A percentile compares a stretch with the other conserved stretches of the same genome.
Evolutionary conservation across 192 early-diverging fungal species (phyloP).

Genomic region (Funneliformis geosporum): DNA sequence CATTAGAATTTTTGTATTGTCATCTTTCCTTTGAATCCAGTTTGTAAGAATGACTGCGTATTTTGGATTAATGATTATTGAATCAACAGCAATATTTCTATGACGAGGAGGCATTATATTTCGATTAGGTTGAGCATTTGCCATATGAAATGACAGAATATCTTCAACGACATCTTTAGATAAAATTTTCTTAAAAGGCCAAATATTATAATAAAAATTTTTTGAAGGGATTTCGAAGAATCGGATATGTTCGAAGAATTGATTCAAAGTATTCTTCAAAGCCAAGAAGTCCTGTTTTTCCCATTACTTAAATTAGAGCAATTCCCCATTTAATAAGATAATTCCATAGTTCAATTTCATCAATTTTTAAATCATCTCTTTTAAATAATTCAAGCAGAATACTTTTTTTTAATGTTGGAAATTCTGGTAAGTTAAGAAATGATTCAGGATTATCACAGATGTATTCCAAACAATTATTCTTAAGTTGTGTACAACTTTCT

Average conservation of each 20-base stretch:
- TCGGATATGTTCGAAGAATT: too few relatives aligned
- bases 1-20: neutral
- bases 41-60: neutral
- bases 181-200: too few relatives aligned
- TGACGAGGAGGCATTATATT: too few relatives aligned
- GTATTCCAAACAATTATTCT: neutral
- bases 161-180: neutral
- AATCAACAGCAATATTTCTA: too few relatives aligned
- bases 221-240: neutral
- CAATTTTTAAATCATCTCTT: constrained; percentile 10
- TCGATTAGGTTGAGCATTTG: too few relatives aligned
- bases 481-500: neutral
- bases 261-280: neutral
- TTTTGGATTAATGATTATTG: neutral
- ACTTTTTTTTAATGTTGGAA: neutral
- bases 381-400: neutral
- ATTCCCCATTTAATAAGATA: constrained; percentile 8
- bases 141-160: neutral
- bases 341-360: too few relatives aligned
- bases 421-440: neutral
- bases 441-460: constrained; percentile 6
- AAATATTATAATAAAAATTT: neutral
- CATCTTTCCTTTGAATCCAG: neutral
- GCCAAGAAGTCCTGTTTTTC: neutral
- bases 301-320: neutral